These are phyloP conservation scores for Cyanophora paradoxa DNA, from an alignment of 78 protist species.

Conservation along the genomic window DNA sequence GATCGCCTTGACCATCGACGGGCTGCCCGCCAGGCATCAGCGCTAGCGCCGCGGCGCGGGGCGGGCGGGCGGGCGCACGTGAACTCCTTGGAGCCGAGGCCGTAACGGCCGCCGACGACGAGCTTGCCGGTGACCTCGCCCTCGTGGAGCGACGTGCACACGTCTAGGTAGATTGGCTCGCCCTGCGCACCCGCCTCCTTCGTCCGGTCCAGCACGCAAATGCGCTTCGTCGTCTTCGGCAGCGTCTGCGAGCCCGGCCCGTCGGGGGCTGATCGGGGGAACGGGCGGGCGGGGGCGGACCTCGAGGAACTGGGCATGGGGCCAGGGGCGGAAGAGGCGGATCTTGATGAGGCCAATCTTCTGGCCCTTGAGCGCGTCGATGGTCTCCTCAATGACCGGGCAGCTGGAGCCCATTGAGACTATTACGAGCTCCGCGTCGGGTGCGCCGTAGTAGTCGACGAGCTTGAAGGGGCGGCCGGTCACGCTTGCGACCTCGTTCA, in stretches of 20 bases:
- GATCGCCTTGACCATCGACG: slow-evolving; percentile 37
- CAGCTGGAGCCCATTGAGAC: slow-evolving; percentile 54
- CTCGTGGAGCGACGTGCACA: slow-evolving; percentile 3
- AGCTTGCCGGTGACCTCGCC: not conserved
- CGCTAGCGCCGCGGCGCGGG: slow-evolving; percentile 22
- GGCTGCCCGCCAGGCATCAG: too few relatives aligned
- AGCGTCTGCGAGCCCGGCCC: too few relatives aligned
- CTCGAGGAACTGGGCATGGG: slow-evolving; percentile 18
- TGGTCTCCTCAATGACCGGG: slow-evolving; percentile 21
- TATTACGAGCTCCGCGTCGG: slow-evolving; percentile 53
- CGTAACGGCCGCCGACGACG: slow-evolving; percentile 59
- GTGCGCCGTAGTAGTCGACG: slow-evolving; percentile 54
- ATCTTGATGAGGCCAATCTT: slow-evolving; percentile 59
- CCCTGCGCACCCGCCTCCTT: slow-evolving; percentile 56
- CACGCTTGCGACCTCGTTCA: slow-evolving; percentile 29
- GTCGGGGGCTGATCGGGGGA: too few relatives aligned
- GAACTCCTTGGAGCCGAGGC: slow-evolving; percentile 64
- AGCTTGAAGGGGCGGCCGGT: slow-evolving; percentile 61
- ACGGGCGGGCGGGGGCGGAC: too few relatives aligned
- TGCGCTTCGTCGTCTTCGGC: slow-evolving; percentile 34
- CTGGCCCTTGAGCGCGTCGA: slow-evolving; percentile 18
- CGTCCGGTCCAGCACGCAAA: slow-evolving; percentile 60
- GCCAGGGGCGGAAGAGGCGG: slow-evolving; percentile 63
- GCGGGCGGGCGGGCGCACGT: too few relatives aligned
- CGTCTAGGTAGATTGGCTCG: slow-evolving; percentile 64